Conservation (phyloP, 805 yeast genomes). For the Candida nonsorbophila region DNA sequence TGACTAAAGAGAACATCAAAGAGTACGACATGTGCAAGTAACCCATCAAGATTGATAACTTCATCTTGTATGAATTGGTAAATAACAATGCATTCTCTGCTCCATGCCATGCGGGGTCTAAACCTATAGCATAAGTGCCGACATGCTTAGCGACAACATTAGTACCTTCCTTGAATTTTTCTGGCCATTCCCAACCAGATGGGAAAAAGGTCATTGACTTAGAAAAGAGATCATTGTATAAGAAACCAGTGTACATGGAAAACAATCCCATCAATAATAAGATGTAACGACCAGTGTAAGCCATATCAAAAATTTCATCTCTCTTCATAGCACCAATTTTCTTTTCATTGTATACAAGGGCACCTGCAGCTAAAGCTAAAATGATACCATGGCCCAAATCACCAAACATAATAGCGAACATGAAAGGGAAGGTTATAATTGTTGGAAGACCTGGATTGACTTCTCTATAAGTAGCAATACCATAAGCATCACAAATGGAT, state of each 20-base stretch:
- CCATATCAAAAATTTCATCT: slow-evolving; percentile 97
- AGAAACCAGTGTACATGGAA: slow-evolving; percentile 91
- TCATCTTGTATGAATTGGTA: slow-evolving; percentile 96
- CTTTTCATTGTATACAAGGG: slow-evolving; percentile 69
- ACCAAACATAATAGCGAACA: slow-evolving; percentile 99
- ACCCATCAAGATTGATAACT: slow-evolving; percentile 91
- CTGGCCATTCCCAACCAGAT: slow-evolving; percentile 95
- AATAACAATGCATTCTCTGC: slow-evolving; percentile 87
- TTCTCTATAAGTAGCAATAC: slow-evolving; percentile 87
- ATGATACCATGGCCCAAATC: slow-evolving; percentile 95
- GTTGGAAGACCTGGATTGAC: slow-evolving; percentile 96
- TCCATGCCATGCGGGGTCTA: slow-evolving; percentile 97
- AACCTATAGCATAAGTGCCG: slow-evolving; percentile 77
- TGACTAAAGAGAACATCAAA: slow-evolving; percentile 76
- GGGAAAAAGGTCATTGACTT: slow-evolving; percentile 81
- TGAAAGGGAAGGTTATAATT: slow-evolving; percentile 91
- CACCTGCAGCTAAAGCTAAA: slow-evolving; percentile 65
- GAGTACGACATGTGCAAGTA: slow-evolving; percentile 92
- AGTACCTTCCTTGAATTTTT: slow-evolving; percentile 62
- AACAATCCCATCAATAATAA: slow-evolving; percentile 87
- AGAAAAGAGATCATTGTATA: slow-evolving; percentile 92
- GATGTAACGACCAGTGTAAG: slow-evolving; percentile 87
- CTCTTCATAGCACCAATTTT: slow-evolving; percentile 62
- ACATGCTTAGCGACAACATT: slow-evolving; percentile 58
- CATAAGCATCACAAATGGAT: slow-evolving; percentile 91